Evolutionary conservation across 441 rosid species (phyloP).

Genomic region (Croton laevigatus): DNA sequence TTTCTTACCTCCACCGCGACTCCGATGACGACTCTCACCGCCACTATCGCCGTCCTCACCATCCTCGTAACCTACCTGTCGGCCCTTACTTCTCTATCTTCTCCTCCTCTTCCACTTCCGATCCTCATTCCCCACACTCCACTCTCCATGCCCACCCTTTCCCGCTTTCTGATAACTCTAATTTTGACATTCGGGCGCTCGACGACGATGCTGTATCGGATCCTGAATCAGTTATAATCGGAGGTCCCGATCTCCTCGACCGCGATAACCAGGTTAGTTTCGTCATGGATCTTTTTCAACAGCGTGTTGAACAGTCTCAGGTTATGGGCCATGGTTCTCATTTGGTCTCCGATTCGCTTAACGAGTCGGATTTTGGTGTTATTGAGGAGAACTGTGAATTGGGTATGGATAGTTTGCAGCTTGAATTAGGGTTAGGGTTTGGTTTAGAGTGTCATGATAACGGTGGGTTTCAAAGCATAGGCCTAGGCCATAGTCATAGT

Average conservation of each 20-base stretch:
- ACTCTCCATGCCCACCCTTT: neutral
- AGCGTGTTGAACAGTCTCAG: conserved; percentile 72
- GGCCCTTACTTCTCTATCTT: conserved; percentile 17
- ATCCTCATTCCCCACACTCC: neutral
- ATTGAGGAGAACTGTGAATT: conserved; percentile 36
- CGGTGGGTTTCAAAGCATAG: conserved; percentile 30
- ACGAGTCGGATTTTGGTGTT: conserved; percentile 45
- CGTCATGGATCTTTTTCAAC: conserved; percentile 78
- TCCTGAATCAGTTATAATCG: conserved; percentile 35
- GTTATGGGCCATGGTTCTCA: conserved; percentile 25
- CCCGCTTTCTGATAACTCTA: conserved; percentile 3
- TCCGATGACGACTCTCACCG: conserved; percentile 16
- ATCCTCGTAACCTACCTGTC: neutral
- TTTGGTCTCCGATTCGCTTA: conserved; percentile 34
- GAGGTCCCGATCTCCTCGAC: conserved; percentile 38
- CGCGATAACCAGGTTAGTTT: conserved; percentile 59
- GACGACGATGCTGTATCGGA: conserved; percentile 33
- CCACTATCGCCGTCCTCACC: conserved; percentile 15
- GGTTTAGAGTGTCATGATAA: conserved; percentile 32
- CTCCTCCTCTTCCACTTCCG: conserved; percentile 9
- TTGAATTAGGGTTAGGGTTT: conserved; percentile 51
- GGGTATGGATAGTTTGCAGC: conserved; percentile 39
- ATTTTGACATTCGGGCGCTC: conserved; percentile 2
- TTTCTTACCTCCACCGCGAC: conserved; percentile 27
- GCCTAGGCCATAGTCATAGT: neutral